Evolutionary conservation across 129 eudicot species (phyloP).

Genomic region (Daucus carota): DH1_v3.0 NC_030388.2:28092501-28093000

Average conservation of each 20-base stretch:
- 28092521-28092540: background rate
- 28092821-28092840: background rate
- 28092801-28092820: too few species aligned
- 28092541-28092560: background rate
- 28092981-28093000: background rate
- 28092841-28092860: background rate
- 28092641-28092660: conserved; percentile 60
- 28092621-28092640: conserved; percentile 18
- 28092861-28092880: background rate
- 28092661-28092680: conserved; percentile 50
- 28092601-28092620: conserved; percentile 6
- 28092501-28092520: background rate
- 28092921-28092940: background rate
- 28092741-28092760: background rate
- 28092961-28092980: background rate
- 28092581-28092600: conserved; percentile 11
- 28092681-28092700: conserved; percentile 38
- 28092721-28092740: conserved; percentile 51
- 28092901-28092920: background rate
- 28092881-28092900: background rate
- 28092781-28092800: background rate
- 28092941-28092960: background rate
- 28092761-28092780: background rate
- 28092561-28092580: conserved; percentile 14
- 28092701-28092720: conserved; percentile 27